These are phyloP conservation scores for Pugionium cornutum DNA, from an alignment of 345 rosid species.

Conservation along the genomic window DNA sequence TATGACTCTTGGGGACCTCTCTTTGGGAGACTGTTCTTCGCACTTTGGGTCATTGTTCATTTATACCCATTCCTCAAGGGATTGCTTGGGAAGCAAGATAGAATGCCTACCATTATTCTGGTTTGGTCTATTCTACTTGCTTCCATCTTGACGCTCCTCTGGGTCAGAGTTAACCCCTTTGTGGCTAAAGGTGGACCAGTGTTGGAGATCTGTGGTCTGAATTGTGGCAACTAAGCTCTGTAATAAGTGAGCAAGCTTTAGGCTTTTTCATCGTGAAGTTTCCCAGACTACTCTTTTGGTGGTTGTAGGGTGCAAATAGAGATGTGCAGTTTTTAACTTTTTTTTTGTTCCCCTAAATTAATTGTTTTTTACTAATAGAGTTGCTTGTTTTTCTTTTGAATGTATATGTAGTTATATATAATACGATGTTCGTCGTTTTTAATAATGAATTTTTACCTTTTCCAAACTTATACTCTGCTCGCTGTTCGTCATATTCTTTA, in stretches of 20 bases:
- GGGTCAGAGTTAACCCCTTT: slow-evolving; percentile 91
- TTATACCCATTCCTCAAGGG: too few species aligned
- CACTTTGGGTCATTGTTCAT: too few species aligned
- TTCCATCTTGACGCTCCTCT: slow-evolving; percentile 66
- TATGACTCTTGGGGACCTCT: slow-evolving; percentile 96
- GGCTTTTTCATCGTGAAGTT: background rate
- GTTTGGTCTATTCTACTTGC: too few species aligned
- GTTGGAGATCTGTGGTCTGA: slow-evolving; percentile 80
- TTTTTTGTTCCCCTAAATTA: background rate
- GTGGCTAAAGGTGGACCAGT: slow-evolving; percentile 85
- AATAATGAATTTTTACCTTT: too few species aligned
- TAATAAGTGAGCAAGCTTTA: background rate
- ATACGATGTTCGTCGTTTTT: too few species aligned
- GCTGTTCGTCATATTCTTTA: too few species aligned
- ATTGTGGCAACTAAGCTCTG: slow-evolving; percentile 58
- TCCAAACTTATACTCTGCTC: too few species aligned
- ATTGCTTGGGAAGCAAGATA: too few species aligned
- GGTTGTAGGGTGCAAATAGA: slow-evolving; percentile 22
- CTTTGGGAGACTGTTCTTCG: slow-evolving; percentile 66
- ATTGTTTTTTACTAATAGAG: slow-evolving; percentile 28
- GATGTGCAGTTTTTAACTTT: slow-evolving; percentile 29
- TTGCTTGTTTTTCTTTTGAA: slow-evolving; percentile 9
- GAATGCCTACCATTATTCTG: too few species aligned
- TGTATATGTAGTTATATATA: slow-evolving; percentile 10
- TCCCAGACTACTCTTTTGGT: slow-evolving; percentile 8